phyloP scores from a whole-genome alignment of 106 monocot genomes.

The Acanthochlamys bracteata region DNA sequence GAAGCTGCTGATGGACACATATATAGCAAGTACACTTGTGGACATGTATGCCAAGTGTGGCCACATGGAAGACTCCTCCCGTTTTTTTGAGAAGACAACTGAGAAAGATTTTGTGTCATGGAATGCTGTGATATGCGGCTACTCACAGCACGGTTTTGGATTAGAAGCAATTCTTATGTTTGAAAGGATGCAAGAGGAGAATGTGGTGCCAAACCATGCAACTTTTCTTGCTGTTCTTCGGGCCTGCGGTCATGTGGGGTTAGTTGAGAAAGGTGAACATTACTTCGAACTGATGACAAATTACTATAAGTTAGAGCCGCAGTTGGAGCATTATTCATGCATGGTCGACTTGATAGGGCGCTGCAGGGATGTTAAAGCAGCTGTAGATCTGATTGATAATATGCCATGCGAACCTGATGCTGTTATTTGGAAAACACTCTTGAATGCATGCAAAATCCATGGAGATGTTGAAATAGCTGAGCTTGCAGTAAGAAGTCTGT shows the following conservation, averaged over 20 bases:
- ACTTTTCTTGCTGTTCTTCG: conserved; percentile 81
- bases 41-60: conserved; percentile 98
- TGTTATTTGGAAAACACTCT: conserved; percentile 77
- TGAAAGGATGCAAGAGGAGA: conserved; percentile 54
- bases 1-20: conserved; percentile 46
- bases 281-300: conserved; percentile 59
- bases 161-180: conserved; percentile 56
- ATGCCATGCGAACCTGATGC: conserved; percentile 80
- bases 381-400: conserved; percentile 43
- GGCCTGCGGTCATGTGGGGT: conserved; percentile 73
- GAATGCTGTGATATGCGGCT: conserved; percentile 87
- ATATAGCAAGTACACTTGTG: conserved; percentile 77
- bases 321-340: conserved; percentile 87
- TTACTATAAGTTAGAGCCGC: conserved; percentile 53
- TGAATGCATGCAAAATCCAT: conserved; percentile 57
- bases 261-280: conserved; percentile 42
- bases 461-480: conserved; percentile 59
- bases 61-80: conserved; percentile 56
- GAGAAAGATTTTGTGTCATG: conserved; percentile 67
- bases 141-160: conserved; percentile 68
- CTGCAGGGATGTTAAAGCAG: conserved; percentile 36
- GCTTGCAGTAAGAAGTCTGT: conserved; percentile 37
- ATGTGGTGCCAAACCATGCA: conserved; percentile 58
- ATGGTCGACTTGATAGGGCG: conserved; percentile 83
- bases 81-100: conserved; percentile 49